Conservation (phyloP, 331 rosid species). For the Quercus lobata region DNA sequence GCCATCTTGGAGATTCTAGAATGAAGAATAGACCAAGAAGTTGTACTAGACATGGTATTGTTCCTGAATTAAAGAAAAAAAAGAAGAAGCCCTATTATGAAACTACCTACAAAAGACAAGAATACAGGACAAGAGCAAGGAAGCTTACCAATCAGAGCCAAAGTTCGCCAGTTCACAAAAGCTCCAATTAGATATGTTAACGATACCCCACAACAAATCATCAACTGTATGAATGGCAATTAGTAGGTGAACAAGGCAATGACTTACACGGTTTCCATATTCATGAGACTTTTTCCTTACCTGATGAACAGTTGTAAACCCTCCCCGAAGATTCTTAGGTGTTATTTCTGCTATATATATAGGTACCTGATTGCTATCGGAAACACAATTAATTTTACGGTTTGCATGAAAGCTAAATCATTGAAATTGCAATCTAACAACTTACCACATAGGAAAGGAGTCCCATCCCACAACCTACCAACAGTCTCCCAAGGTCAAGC, state of each 20-base stretch:
- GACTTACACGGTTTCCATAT: neutral
- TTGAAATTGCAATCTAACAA: neutral
- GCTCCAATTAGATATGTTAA: slow-evolving; percentile 72
- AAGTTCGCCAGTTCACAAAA: slow-evolving; percentile 55
- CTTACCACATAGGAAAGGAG: slow-evolving; percentile 33
- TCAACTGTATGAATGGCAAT: slow-evolving; percentile 46
- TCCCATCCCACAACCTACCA: no score
- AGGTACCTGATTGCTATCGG: slow-evolving; percentile 57
- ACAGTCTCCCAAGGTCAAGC: no score
- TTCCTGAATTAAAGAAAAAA: no score
- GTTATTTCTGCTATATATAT: slow-evolving; percentile 85
- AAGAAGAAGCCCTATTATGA: slow-evolving; percentile 7
- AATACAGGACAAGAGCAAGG: slow-evolving; percentile 1
- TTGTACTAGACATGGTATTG: no score
- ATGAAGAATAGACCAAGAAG: no score
- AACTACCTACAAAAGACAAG: slow-evolving; percentile 7
- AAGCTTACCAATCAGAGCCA: slow-evolving; percentile 58
- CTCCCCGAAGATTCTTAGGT: slow-evolving; percentile 80
- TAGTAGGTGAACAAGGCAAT: neutral
- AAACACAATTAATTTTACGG: neutral
- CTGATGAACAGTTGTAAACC: slow-evolving; percentile 75
- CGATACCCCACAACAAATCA: slow-evolving; percentile 72
- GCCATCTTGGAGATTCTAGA: slow-evolving; percentile 27
- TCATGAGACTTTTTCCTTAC: slow-evolving; percentile 25
- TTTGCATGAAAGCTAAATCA: neutral